A percentile compares a stretch with the other conserved stretches of the same genome.
phyloP scores from a whole-genome alignment of 352 stramenopile species.

The Phytophthora sansomeana region DNA sequence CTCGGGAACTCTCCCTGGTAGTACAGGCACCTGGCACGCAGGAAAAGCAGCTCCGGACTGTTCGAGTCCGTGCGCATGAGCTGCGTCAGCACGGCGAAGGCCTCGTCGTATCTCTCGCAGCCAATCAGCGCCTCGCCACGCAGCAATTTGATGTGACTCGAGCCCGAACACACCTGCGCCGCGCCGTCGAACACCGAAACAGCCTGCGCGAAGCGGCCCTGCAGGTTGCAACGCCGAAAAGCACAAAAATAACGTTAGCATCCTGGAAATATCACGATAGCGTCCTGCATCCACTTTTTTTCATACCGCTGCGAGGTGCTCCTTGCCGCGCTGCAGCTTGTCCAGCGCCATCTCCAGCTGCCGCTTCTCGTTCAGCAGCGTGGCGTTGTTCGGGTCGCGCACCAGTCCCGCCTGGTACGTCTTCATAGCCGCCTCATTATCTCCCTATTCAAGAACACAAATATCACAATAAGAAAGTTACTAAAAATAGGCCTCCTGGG shows the following conservation, averaged over 20 bases:
- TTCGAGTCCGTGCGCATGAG: constrained; percentile 87
- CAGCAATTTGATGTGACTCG: constrained; percentile 75
- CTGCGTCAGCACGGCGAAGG: constrained; percentile 82
- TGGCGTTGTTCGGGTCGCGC: constrained; percentile 83
- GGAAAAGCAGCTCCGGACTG: constrained; percentile 85
- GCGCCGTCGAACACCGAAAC: constrained; percentile 78
- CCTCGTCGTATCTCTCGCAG: constrained; percentile 84
- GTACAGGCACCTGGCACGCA: constrained; percentile 91
- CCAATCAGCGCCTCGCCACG: constrained; percentile 80
- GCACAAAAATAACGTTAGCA: constrained; percentile 4
- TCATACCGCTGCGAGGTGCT: constrained; percentile 71
- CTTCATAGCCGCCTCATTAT: constrained; percentile 76
- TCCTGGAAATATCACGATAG: not conserved
- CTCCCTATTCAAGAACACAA: constrained; percentile 46
- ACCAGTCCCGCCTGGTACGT: constrained; percentile 78
- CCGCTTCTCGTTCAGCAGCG: constrained; percentile 77
- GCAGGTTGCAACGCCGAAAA: not conserved
- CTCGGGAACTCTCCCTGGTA: constrained; percentile 93
- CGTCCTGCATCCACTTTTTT: not conserved
- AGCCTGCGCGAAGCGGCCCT: constrained; percentile 76
- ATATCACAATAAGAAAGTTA: not conserved
- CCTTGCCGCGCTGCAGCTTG: constrained; percentile 76
- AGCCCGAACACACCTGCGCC: constrained; percentile 70
- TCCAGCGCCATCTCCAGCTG: constrained; percentile 84
- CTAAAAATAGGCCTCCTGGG: not conserved